Conservation (phyloP, 1,284 basidiomycete genomes). For the Cutaneotrichosporon cavernicola region DNA sequence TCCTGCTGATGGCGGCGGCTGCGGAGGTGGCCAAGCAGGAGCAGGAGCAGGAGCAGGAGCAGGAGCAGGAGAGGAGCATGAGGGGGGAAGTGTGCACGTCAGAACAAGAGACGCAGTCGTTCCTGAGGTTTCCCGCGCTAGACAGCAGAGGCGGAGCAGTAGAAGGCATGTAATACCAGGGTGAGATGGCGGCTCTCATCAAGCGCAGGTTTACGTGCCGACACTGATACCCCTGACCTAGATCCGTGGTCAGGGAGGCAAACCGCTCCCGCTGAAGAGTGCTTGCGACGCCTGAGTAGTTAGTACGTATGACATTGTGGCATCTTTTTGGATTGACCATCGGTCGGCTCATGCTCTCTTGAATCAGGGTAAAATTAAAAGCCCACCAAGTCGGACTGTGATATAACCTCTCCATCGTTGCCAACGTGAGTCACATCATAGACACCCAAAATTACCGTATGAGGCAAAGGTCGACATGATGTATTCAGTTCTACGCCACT, state of each 20-base stretch:
- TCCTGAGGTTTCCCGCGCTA: neutral
- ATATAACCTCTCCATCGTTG: too few relatives aligned
- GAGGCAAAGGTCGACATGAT: too few relatives aligned
- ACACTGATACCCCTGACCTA: neutral
- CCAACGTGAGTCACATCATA: too few relatives aligned
- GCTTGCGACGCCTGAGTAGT: neutral
- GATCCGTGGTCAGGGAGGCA: slow-evolving; percentile 8
- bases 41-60: neutral
- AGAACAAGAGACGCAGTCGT: neutral
- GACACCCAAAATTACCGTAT: too few relatives aligned
- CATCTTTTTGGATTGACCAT: neutral
- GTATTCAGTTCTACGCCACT: neutral
- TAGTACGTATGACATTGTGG: neutral
- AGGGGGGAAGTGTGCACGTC: neutral
- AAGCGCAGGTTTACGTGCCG: slow-evolving; percentile 12
- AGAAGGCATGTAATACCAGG: neutral
- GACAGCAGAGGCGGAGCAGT: neutral
- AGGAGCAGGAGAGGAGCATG: neutral
- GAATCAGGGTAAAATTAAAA: too few relatives aligned
- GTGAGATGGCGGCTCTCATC: neutral
- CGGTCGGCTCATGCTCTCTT: too few relatives aligned
- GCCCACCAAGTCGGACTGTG: too few relatives aligned
- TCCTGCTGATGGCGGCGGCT: neutral
- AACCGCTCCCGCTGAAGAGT: slow-evolving; percentile 6
- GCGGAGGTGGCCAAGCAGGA: neutral